A percentile compares a stretch with the other conserved stretches of the same genome.
Evolutionary conservation across 768 basidiomycete species (phyloP).

Genomic region (Boletus rufocinnamomeus): DNA sequence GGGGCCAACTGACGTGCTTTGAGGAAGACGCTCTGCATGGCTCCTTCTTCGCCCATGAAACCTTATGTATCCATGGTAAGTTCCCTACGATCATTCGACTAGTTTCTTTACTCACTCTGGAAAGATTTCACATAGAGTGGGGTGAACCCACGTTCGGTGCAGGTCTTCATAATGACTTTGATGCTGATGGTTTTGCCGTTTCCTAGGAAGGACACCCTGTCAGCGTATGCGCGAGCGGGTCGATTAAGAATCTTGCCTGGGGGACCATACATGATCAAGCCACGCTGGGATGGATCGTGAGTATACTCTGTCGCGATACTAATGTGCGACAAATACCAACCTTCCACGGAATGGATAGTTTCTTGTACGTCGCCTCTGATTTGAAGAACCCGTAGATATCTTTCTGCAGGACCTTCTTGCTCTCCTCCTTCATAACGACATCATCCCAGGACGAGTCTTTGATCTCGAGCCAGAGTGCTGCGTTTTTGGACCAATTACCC

Average conservation of each 20-base stretch:
- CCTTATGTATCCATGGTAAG: slow-evolving; percentile 37
- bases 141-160: slow-evolving; percentile 58
- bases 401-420: slow-evolving; percentile 68
- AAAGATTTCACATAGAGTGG: slow-evolving; percentile 86
- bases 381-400: slow-evolving; percentile 81
- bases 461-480: slow-evolving; percentile 57
- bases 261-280: slow-evolving; percentile 82
- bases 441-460: slow-evolving; percentile 74
- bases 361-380: slow-evolving; percentile 72
- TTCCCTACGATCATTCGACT: neutral
- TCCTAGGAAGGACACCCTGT: slow-evolving; percentile 41
- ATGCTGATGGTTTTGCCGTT: slow-evolving; percentile 86
- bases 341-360: slow-evolving; percentile 83
- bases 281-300: slow-evolving; percentile 50
- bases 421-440: slow-evolving; percentile 67
- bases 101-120: slow-evolving; percentile 46
- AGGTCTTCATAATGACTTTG: slow-evolving; percentile 79
- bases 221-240: neutral
- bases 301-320: neutral
- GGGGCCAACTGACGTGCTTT: slow-evolving; percentile 73
- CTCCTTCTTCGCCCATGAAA: slow-evolving; percentile 60
- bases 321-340: slow-evolving; percentile 33
- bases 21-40: slow-evolving; percentile 67
- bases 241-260: slow-evolving; percentile 47
- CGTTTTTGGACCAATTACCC: slow-evolving; percentile 67